These are phyloP conservation scores for Thinopyrum elongatum DNA, from an alignment of 176 grass and related monocot genomes.

Conservation along the genomic window DNA sequence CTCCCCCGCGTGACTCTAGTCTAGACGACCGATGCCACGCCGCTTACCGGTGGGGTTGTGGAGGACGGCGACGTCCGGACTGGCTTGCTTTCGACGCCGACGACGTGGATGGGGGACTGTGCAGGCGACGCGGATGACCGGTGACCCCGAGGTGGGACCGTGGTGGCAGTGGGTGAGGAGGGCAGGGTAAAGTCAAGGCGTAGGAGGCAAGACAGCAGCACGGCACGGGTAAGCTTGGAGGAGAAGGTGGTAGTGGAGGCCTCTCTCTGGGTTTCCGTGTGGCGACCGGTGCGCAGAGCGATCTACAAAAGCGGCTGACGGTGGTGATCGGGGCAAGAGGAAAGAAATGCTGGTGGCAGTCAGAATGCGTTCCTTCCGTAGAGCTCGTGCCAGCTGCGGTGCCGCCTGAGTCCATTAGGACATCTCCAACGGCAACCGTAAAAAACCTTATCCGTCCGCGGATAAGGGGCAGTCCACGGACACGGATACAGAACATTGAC, in stretches of 20 bases:
- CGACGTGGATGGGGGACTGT: neutral
- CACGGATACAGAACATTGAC: too few relatives aligned
- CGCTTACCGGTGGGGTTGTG: neutral
- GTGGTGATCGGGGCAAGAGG: too few relatives aligned
- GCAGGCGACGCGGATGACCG: neutral
- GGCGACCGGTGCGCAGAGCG: too few relatives aligned
- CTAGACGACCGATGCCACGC: accelerated
- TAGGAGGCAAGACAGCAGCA: neutral
- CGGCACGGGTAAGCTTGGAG: neutral
- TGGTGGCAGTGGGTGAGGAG: neutral
- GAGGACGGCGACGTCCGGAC: too few relatives aligned
- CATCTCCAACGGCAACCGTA: too few relatives aligned
- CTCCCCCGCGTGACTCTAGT: neutral
- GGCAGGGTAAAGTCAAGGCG: neutral
- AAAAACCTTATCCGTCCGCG: too few relatives aligned
- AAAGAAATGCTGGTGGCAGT: too few relatives aligned
- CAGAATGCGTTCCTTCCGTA: too few relatives aligned
- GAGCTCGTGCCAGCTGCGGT: too few relatives aligned
- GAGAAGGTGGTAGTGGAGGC: neutral
- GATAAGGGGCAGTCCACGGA: too few relatives aligned
- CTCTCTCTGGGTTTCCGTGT: neutral
- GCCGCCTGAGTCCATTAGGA: too few relatives aligned
- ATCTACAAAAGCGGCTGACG: neutral
- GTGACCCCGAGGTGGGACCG: neutral
- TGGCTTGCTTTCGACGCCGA: neutral